Base-by-base conservation (phyloP, 2,329 filamentous ascomycete genomes). In the Pezicula neosporulosa region DNA sequence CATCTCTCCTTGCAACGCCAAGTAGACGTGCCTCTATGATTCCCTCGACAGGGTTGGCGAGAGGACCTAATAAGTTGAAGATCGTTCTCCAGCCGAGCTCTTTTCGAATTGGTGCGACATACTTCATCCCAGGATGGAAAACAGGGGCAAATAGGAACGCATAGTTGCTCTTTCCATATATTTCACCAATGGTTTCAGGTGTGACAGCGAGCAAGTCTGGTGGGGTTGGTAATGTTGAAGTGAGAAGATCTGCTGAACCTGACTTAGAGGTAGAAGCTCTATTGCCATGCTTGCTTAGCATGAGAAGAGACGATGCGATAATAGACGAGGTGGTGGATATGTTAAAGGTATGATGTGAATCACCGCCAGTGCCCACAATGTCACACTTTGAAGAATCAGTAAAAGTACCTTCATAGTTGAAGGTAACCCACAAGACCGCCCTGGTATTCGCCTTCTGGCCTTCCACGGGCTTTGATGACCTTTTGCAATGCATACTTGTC, bases 331-430 rank as follows among this genome's bases (percentile, higher is more conserved):
- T 96, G 4, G 94, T 99, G 61, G 88, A 94, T 68, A 99, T 93
- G 70, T 99, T 99, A 83, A 96, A 99, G 33, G 94, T 99, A 70
- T 96, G 90, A 77, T 97, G 92, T 18, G 88, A 87, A 74, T 99
- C 94, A 65, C 94, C 94, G 59, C 94, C 94, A 7, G 94, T 99
- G 60, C 94, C 94, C 52, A 99, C 94, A 68, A 99, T 97, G 70
- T 99, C 94, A 68, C 92, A 85, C 76, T 83, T 49, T 47, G 12
- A 42, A 46, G 21, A 21, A 13, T 60, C 24, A 57, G 54, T 43
- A 44, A 13, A 16, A 43, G 10, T 44, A 15, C 19, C 13, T 45
- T 39, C 28, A 24, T 24, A 30, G 30, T 41, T 44, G 39, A 55
- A 45, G 49, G 24, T 41, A 41, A 71, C 86, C 73, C 76, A 95